These are phyloP conservation scores for Prunus salicina DNA, from an alignment of 306 rosid species.

Conservation along the genomic window DNA sequence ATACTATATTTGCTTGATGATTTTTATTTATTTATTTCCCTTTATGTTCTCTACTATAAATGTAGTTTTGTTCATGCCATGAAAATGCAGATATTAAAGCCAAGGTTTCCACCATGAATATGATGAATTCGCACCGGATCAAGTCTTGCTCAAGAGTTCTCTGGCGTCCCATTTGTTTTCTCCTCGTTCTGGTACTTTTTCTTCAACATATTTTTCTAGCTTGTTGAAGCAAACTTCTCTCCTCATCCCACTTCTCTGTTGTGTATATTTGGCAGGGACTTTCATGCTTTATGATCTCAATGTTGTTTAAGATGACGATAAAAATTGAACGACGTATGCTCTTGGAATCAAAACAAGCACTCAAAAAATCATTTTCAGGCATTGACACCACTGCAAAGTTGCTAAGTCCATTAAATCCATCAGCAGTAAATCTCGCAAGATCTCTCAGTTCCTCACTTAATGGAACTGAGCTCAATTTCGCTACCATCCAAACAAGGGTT, in stretches of 20 bases:
- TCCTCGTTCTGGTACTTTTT: slow-evolving; percentile 1
- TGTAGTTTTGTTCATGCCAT: neutral
- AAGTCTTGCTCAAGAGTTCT: slow-evolving; percentile 12
- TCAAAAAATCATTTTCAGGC: neutral
- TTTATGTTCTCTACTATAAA: too few relatives aligned
- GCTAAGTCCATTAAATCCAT: slow-evolving; percentile 13
- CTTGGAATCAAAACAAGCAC: neutral
- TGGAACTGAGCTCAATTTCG: slow-evolving; percentile 14
- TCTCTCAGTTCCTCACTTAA: slow-evolving; percentile 17
- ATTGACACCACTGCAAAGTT: slow-evolving; percentile 16
- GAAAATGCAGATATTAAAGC: slow-evolving; percentile 15
- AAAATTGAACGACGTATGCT: neutral
- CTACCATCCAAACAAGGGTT: slow-evolving; percentile 16
- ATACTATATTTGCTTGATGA: neutral
- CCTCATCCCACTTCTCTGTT: neutral
- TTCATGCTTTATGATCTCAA: slow-evolving; percentile 4
- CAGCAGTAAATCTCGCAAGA: slow-evolving; percentile 17
- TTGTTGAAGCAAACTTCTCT: neutral
- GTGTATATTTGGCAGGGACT: slow-evolving; percentile 3
- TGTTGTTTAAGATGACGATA: neutral
- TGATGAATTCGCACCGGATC: neutral
- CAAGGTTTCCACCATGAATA: neutral
- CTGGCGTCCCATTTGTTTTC: slow-evolving; percentile 18
- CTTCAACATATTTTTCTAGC: neutral
- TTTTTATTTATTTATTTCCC: neutral